Percentiles rank a stretch among this genome's conserved stretches.
These are phyloP conservation scores for Spathaspora arborariae DNA, from an alignment of 805 yeast genomes.

Conservation along the genomic window DNA sequence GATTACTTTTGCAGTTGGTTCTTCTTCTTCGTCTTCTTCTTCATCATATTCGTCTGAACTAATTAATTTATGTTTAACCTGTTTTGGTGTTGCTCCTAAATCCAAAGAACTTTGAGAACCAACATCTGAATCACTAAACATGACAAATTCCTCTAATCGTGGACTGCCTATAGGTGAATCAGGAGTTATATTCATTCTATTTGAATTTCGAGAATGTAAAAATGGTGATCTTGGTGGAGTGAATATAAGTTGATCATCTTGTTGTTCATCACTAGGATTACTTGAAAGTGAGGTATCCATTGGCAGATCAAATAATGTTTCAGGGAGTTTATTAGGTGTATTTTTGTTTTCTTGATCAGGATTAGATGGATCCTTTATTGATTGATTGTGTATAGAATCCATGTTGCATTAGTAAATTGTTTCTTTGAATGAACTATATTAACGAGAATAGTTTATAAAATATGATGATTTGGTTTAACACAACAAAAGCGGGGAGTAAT, in stretches of 20 bases:
- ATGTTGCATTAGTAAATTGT: no score
- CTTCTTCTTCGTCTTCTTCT: not conserved
- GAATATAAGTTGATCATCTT: not conserved
- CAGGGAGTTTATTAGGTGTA: no score
- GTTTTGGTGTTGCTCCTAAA: conserved; percentile 4
- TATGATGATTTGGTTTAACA: no score
- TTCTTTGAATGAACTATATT: no score
- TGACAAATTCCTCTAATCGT: conserved; percentile 24
- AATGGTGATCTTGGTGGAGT: conserved; percentile 8
- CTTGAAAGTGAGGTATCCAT: not conserved
- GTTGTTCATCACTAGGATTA: not conserved
- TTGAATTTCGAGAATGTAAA: not conserved
- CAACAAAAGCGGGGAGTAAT: no score
- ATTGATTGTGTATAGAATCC: no score
- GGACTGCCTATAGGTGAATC: not conserved
- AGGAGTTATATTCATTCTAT: conserved; percentile 1
- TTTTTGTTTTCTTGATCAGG: no score
- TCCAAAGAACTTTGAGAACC: conserved; percentile 30
- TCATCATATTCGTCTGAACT: conserved; percentile 5
- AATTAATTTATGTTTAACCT: not conserved
- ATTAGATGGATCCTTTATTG: no score
- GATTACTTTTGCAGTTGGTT: not conserved
- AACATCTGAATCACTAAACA: conserved; percentile 33
- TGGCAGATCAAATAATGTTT: not conserved
- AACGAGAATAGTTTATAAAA: no score